Percentiles rank a stretch among this genome's conserved stretches.
phyloP scores from a whole-genome alignment of 768 basidiomycete species.

The Imleria badia region DNA sequence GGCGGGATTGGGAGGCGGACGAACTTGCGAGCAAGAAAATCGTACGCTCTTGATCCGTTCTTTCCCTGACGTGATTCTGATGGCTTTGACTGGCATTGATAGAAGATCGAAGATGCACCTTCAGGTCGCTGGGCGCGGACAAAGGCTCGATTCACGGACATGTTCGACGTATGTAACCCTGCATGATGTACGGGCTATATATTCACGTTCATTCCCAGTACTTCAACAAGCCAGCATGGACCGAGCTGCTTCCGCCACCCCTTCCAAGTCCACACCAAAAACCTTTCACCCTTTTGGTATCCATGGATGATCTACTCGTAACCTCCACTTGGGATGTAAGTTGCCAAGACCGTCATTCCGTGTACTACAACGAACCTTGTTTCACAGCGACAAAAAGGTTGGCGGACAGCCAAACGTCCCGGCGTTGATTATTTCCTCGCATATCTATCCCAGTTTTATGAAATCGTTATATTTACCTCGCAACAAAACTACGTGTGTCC shows the following conservation, averaged over 20 bases:
- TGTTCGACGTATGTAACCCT: conserved; percentile 61
- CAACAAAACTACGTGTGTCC: conserved; percentile 82
- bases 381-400: conserved; percentile 82
- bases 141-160: conserved; percentile 55
- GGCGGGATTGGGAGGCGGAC: conserved; percentile 74
- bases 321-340: conserved; percentile 95
- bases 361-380: neutral
- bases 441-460: conserved; percentile 97
- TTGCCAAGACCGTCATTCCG: conserved; percentile 15
- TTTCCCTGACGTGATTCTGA: neutral
- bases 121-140: conserved; percentile 66
- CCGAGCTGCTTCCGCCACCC: conserved; percentile 87
- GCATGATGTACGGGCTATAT: neutral
- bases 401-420: conserved; percentile 96
- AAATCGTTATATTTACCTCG: conserved; percentile 93
- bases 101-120: conserved; percentile 62
- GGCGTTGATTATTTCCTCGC: conserved; percentile 98
- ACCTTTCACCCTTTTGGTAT: conserved; percentile 89
- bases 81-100: neutral
- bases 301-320: conserved; percentile 88
- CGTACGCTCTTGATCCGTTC: conserved; percentile 40
- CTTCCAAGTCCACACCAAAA: conserved; percentile 77
- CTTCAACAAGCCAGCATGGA: conserved; percentile 93
- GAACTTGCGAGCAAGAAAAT: conserved; percentile 65
- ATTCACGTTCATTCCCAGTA: conserved; percentile 45